Base-by-base conservation (phyloP, 768 basidiomycete genomes). In the Tephrocybe rancida region DNA sequence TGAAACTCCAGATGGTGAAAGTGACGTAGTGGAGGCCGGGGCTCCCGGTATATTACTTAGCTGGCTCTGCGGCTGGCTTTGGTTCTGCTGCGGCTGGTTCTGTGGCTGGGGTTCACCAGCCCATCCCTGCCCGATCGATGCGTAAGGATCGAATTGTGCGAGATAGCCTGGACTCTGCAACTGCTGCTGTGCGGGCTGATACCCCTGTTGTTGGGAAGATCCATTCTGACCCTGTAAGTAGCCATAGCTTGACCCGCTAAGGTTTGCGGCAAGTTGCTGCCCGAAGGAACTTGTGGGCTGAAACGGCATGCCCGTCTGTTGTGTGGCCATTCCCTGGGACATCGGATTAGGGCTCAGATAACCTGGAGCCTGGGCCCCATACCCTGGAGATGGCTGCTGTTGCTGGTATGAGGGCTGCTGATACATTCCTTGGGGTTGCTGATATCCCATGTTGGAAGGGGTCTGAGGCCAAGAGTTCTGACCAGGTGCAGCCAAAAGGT, bases 241-340 rank as follows among this genome's bases (percentile, higher is more conserved):
- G 0, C 67, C 64, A 49, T 77, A 77, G 57, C 73, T 74, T 46
- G 65, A 69, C n/a, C 74, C 75, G 42, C 65, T 73, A 13, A 75
- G 61, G 39, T 66, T 64, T 10, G 74, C 67, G 6, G 66, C 64
- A 7, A 81, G 70, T 64, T 83, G 83, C 57, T 85, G 86, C 9
- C 83, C 79, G 59, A 84, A 87, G 6, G 78, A 67, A 61, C 77
- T 79, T 5, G 80, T 69, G 0, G 81, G 81, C 58, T 84, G 85
- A 68, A 74, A 75, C 9, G 60, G 59, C 42, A 58, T 55, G 4
- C 64, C 56, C 3, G 60, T 60, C 27, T 52, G 47, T 34, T 61
- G 59, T 16, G 63, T 56, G 19, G 51, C 52, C n/a, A 59, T 68
- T 67, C 59, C 42, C 41, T 48, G 39, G 24, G 48, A 46, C 57